Evolutionary conservation across 345 rosid species (phyloP), one percentile per base, ranked within the genome.

Genomic region (Kandelia obovata): DNA sequence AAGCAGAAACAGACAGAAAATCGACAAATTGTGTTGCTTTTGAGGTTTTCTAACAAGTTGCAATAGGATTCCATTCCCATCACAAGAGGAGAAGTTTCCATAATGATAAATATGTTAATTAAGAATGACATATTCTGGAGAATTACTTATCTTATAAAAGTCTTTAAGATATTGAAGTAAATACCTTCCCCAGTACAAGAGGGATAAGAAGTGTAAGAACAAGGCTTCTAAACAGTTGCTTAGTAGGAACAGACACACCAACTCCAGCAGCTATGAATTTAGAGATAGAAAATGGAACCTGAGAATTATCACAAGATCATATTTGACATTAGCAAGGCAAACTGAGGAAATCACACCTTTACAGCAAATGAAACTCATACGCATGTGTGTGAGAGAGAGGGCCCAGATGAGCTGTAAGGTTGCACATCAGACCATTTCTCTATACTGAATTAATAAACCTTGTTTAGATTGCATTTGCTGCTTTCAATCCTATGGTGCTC

Each of bases 221-320:
- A 68, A 91, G 92, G 82, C 91, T 93, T 85, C 66, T 88, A 75
- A 93, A 79, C 53, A 93, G 82, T 80, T 89, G 87, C 75, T 82
- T 73, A 58, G 94, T 88, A 58, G 97, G 97, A 78, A 93, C 79
- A 58, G 91, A 77, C 27, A 93, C 83, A 60, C 98, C 98, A 73
- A 88, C 87, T 78, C 96, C 98, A 64, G 70, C 85, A 60, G 96
- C 97, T 77, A 93, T 78, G 76, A 84, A 91, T 78, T 79, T 86
- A 65, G 97, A 79, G 84, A 93, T 84, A 67, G 94, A 91, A 78
- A 93, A 84, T 51, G 98, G 98, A 67, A 93, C 81, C 98, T 93
- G 85, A 61, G 72, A 76, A 74, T 56, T 32, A 39, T 37, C 21
- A 17, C 37, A 53, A 65, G 6, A 60, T 35, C 52, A 71, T 59